Base-by-base conservation (phyloP, 2,329 filamentous ascomycete species). In the Chaetomiaceae sp. region DNA sequence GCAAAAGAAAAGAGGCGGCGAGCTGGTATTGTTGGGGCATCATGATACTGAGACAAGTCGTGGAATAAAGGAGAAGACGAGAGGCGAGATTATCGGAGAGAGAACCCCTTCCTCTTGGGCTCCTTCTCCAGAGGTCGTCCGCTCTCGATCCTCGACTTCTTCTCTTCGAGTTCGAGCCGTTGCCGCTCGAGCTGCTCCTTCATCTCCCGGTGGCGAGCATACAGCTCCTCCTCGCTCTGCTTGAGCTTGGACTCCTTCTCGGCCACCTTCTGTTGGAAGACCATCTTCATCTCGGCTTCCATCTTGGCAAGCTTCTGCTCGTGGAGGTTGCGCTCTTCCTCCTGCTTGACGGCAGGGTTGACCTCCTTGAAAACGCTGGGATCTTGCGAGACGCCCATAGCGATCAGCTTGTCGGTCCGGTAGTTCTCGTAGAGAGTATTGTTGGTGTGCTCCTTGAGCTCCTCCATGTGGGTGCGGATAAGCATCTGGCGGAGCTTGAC, bases 261-360 rank as follows among this genome's bases (percentile, higher is more conserved):
- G 62, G 90, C 85, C 29, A 99, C 94, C 87, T 99, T 99, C 73
- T 99, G 94, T 74, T 97, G 94, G 90, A 99, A 99, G 64, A 99
- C 94, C 89, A 96, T 96, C 89, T 99, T 99, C 94, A 99, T 99
- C 75, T 99, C 94, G 68, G 90, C 85, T 75, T 99, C 94, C 94
- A 99, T 99, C 89, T 99, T 99, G 73, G 92, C 90, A 65, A 99
- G 89, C 81, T 99, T 99, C 81, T 96, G 91, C 77, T 99, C 94
- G 81, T 99, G 94, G 64, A 99, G 81, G 60, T 89, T 86, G 67
- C 94, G 90, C 80, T 99, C 94, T 77, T 99, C 94, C 73, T 99
- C 94, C 76, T 99, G 94, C 86, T 99, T 99, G 75, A 97, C 94
- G 42, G 94, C 92, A 59, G 94, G 94, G 83, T 99, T 99, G 81